These are phyloP conservation scores for Corchorus olitorius DNA, from an alignment of 345 rosid genomes.

Conservation along the genomic window DNA sequence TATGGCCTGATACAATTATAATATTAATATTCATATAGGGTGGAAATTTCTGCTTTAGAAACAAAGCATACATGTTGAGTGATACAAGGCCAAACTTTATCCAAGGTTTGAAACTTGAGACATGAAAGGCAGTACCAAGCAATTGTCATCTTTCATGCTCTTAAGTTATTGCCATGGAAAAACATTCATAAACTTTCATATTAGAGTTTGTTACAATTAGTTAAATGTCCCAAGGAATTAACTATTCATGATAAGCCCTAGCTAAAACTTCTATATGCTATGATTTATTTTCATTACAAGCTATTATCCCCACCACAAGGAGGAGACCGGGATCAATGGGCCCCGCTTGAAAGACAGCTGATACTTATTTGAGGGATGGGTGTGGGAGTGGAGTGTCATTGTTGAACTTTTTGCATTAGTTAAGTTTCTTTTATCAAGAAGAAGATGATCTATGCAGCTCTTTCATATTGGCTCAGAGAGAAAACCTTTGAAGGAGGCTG, in stretches of 20 bases:
- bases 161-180: not conserved
- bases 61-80: not conserved
- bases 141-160: not conserved
- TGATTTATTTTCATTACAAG: not conserved
- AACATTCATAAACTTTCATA: constrained; percentile 6
- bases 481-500: not conserved
- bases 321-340: not conserved
- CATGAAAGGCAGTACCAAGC: not conserved
- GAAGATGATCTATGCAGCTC: not conserved
- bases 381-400: not conserved
- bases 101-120: not conserved
- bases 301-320: not conserved
- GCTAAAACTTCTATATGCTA: not conserved
- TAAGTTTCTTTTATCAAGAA: not conserved
- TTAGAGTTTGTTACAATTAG: constrained; percentile 1
- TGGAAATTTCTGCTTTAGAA: not conserved
- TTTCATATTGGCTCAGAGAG: not conserved
- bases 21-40: not conserved
- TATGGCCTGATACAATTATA: not conserved
- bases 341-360: not conserved
- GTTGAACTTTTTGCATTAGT: not conserved
- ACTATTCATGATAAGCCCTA: not conserved
- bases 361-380: not conserved
- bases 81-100: not conserved
- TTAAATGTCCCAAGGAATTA: not conserved